Conservation (phyloP, 768 basidiomycete species). For the Hericium erinaceus region DNA sequence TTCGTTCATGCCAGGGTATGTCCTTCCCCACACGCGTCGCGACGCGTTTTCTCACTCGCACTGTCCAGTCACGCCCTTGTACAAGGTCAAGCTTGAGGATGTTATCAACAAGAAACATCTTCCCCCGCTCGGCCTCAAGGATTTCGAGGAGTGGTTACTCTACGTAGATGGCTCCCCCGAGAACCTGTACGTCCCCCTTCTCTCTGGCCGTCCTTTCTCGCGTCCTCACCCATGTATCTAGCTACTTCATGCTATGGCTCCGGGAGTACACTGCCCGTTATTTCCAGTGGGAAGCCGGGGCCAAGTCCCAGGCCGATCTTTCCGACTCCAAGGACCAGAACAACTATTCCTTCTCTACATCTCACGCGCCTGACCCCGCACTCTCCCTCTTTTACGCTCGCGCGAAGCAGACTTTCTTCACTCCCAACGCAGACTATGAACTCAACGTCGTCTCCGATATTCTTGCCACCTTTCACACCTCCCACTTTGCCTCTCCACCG, state of each 20-base stretch:
- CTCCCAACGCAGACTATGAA: conserved; percentile 61
- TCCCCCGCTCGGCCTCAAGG: conserved; percentile 60
- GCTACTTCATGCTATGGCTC: conserved; percentile 78
- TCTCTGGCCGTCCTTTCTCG: not conserved
- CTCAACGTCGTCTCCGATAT: conserved; percentile 60
- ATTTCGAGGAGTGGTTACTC: conserved; percentile 62
- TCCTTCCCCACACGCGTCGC: not conserved
- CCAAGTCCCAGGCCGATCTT: conserved; percentile 45
- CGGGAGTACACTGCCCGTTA: conserved; percentile 65
- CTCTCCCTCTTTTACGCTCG: conserved; percentile 70
- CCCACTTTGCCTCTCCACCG: conserved; percentile 39
- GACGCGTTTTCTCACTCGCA: not conserved
- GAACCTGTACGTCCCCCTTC: conserved; percentile 45
- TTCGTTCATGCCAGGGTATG: conserved; percentile 52
- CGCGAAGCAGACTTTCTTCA: conserved; percentile 76
- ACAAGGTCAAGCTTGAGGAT: conserved; percentile 63
- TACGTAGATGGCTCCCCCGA: conserved; percentile 71
- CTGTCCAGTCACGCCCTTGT: conserved; percentile 44
- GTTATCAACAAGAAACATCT: conserved; percentile 69
- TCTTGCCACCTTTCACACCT: conserved; percentile 34
- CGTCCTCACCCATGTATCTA: conserved; percentile 17
- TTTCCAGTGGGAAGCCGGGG: conserved; percentile 48
- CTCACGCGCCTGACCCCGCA: conserved; percentile 19
- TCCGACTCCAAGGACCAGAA: conserved; percentile 3
- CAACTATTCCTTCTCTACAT: conserved; percentile 12